phyloP scores from a whole-genome alignment of 2,329 filamentous ascomycete species.

The Epicoccum sorghinum region DNA sequence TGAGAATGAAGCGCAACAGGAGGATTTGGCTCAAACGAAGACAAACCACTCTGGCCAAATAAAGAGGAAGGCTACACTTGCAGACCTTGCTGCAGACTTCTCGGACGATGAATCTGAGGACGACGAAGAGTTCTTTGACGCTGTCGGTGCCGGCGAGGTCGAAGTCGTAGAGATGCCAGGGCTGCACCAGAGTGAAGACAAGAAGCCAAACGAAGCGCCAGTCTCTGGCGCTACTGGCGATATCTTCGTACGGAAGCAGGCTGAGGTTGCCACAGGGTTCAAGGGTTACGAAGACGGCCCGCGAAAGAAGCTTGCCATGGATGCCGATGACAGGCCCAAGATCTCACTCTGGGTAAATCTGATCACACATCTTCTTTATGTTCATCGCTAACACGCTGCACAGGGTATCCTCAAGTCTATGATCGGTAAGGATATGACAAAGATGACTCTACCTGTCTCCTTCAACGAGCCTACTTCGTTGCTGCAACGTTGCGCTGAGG shows the following conservation, averaged over 20 bases:
- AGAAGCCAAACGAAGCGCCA: constrained; percentile 39
- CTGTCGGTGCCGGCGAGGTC: constrained; percentile 90
- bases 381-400: constrained; percentile 29
- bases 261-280: constrained; percentile 79
- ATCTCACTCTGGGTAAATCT: constrained; percentile 85
- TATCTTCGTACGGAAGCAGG: constrained; percentile 55
- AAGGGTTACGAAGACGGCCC: constrained; percentile 90
- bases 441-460: constrained; percentile 97
- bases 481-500: constrained; percentile 91
- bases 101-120: constrained; percentile 77
- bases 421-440: constrained; percentile 99
- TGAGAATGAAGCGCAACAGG: constrained; percentile 45
- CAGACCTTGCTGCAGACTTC: constrained; percentile 68
- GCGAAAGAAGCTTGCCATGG: constrained; percentile 80
- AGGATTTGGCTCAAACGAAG: constrained; percentile 22
- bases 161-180: constrained; percentile 73
- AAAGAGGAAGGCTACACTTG: constrained; percentile 70
- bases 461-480: constrained; percentile 98
- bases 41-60: constrained; percentile 29
- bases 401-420: constrained; percentile 97
- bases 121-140: constrained; percentile 96
- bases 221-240: constrained; percentile 49
- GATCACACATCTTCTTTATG: background rate
- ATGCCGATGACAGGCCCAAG: constrained; percentile 90
- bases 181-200: constrained; percentile 41